These are phyloP conservation scores for Dipteronia sinensis DNA, from an alignment of 345 rosid genomes.

Conservation along the genomic window DNA sequence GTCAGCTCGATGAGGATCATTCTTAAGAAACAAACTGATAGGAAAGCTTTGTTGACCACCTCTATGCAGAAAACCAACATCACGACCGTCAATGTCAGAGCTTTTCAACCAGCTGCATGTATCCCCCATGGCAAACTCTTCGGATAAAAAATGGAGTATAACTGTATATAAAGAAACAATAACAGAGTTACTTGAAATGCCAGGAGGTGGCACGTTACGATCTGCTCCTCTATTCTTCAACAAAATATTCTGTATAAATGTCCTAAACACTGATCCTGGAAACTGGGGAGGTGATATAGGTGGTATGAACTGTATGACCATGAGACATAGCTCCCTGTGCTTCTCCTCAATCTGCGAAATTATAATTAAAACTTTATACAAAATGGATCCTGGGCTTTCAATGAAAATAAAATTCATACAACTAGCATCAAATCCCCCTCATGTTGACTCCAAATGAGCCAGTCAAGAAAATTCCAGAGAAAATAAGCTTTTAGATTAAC, in stretches of 20 bases:
- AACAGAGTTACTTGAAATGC: slow-evolving; percentile 82
- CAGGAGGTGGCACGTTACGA: slow-evolving; percentile 73
- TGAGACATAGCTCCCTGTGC: slow-evolving; percentile 85
- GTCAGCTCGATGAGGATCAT: slow-evolving; percentile 78
- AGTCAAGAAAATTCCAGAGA: slow-evolving; percentile 6
- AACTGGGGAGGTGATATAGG: slow-evolving; percentile 70
- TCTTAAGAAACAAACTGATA: slow-evolving; percentile 68
- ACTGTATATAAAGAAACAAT: slow-evolving; percentile 84
- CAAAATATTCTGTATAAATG: slow-evolving; percentile 79
- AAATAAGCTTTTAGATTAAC: not conserved
- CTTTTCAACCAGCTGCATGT: slow-evolving; percentile 58
- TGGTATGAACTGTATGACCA: slow-evolving; percentile 91
- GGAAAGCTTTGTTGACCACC: slow-evolving; percentile 94
- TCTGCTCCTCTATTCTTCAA: slow-evolving; percentile 90
- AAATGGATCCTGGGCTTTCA: not conserved
- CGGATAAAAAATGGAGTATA: slow-evolving; percentile 89
- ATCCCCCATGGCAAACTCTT: slow-evolving; percentile 67
- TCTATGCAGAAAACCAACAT: slow-evolving; percentile 83
- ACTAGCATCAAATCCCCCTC: not conserved
- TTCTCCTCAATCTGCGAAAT: slow-evolving; percentile 84
- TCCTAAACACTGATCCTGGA: slow-evolving; percentile 92
- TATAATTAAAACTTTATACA: not conserved
- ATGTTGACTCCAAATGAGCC: not conserved
- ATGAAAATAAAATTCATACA: not conserved
- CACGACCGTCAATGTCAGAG: slow-evolving; percentile 44